These are phyloP conservation scores for Phytophthora hybrid DNA, from an alignment of 352 stramenopile species.

Conservation along the genomic window DNA sequence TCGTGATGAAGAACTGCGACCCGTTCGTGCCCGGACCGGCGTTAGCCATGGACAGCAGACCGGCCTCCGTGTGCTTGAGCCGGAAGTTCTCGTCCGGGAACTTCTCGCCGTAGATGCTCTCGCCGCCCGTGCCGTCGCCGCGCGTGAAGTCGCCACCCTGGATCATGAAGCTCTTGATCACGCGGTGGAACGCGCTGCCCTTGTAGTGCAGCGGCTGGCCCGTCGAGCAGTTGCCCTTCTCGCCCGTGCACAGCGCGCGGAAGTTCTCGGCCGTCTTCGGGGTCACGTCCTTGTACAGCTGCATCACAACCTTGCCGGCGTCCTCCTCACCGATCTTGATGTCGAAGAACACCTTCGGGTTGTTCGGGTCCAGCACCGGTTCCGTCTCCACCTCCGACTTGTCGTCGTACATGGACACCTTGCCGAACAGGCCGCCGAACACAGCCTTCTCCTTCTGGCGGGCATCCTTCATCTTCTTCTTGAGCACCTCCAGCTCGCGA, in stretches of 20 bases:
- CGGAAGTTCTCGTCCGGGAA: conserved; percentile 98
- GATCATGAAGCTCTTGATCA: conserved; percentile 97
- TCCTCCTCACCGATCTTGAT: conserved; percentile 93
- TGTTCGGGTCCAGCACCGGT: conserved; percentile 76
- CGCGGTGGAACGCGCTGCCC: conserved; percentile 96
- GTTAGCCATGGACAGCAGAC: conserved; percentile 98
- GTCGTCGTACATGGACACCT: conserved; percentile 98
- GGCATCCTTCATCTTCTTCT: conserved; percentile 89
- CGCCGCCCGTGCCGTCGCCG: conserved; percentile 95
- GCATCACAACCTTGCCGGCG: conserved; percentile 94
- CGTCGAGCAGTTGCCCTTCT: conserved; percentile 92
- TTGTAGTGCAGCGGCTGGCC: conserved; percentile 97
- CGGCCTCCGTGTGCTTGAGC: conserved; percentile 96
- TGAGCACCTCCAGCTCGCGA: conserved; percentile 78
- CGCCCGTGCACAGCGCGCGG: conserved; percentile 97
- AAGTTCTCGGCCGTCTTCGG: conserved; percentile 99
- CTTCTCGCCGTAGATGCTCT: conserved; percentile 95
- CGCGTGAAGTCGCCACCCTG: conserved; percentile 97
- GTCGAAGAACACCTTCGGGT: conserved; percentile 99
- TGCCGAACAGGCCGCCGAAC: conserved; percentile 97
- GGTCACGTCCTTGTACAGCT: conserved; percentile 96
- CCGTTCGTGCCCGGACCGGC: conserved; percentile 96
- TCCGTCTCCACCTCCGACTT: conserved; percentile 90
- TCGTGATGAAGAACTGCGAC: conserved; percentile 98
- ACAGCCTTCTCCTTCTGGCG: conserved; percentile 96